Conservation (phyloP, 148 eudicot genomes). For the Rhododendron molle region DNA sequence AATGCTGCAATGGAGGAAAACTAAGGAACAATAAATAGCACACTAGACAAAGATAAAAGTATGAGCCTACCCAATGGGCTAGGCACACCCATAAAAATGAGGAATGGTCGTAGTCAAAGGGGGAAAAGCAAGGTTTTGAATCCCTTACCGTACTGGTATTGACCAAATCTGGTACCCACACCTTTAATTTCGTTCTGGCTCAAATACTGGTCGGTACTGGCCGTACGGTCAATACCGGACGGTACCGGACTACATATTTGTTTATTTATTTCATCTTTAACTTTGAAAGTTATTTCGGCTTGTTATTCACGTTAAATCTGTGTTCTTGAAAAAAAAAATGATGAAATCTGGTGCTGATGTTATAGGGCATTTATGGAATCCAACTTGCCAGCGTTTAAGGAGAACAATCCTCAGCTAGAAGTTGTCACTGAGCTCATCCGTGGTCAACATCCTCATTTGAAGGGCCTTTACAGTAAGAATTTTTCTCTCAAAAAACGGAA, state of each 20-base stretch:
- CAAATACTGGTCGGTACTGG: no score
- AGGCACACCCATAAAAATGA: neutral
- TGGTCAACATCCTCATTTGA: conserved; percentile 84
- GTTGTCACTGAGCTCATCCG: conserved; percentile 74
- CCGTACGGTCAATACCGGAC: no score
- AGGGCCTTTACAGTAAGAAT: conserved; percentile 69
- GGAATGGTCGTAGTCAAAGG: neutral
- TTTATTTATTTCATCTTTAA: neutral
- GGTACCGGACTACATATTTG: no score
- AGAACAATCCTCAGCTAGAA: conserved; percentile 79
- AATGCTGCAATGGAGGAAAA: neutral
- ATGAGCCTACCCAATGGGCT: neutral
- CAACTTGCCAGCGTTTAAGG: conserved; percentile 58
- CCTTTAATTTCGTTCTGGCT: no score
- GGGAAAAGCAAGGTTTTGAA: no score
- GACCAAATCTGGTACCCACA: no score
- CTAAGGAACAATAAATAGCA: neutral
- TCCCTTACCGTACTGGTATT: no score
- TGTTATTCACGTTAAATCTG: neutral
- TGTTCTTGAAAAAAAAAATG: neutral
- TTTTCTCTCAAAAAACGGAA: neutral
- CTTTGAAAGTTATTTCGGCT: neutral
- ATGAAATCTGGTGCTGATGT: conserved; percentile 5
- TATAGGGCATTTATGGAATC: conserved; percentile 72
- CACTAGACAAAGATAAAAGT: neutral